phyloP scores from a whole-genome alignment of 768 basidiomycete species.

The Chlorophyllum brunneum region DNA sequence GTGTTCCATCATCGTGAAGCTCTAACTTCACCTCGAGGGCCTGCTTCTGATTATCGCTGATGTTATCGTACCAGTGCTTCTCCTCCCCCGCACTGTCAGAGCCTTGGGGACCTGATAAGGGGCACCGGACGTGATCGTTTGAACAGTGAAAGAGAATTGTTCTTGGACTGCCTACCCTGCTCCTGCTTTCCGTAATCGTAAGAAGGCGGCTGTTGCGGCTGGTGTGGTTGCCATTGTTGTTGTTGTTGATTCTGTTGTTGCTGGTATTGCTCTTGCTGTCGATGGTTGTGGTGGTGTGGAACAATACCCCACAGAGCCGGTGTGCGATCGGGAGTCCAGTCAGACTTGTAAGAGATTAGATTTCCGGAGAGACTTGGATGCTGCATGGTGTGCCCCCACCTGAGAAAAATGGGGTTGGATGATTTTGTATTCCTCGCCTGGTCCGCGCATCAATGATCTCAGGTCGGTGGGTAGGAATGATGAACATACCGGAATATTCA shows the following conservation, averaged over 20 bases:
- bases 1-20: background rate
- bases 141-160: background rate
- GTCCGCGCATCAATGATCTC: background rate
- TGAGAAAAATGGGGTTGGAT: constrained; percentile 71
- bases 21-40: constrained; percentile 1
- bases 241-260: constrained; percentile 24
- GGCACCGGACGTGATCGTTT: too few species aligned
- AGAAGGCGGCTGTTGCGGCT: background rate
- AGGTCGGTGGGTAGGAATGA: background rate
- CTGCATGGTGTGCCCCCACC: constrained; percentile 28
- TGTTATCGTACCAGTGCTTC: constrained; percentile 50
- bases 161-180: constrained; percentile 4
- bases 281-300: constrained; percentile 21
- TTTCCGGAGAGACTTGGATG: background rate
- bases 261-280: constrained; percentile 24
- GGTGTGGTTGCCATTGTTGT: constrained; percentile 20
- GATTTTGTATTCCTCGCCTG: constrained; percentile 61
- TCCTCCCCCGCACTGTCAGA: constrained; percentile 40
- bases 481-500: constrained; percentile 44
- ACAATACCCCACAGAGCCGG: constrained; percentile 66
- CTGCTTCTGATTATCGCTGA: background rate
- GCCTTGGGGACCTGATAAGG: constrained; percentile 18
- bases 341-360: constrained; percentile 35
- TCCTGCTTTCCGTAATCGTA: constrained; percentile 12
- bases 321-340: constrained; percentile 61